Evolutionary conservation across 2,329 filamentous ascomycete species (phyloP).

Genomic region (Exophiala lecanii-corni): DNA sequence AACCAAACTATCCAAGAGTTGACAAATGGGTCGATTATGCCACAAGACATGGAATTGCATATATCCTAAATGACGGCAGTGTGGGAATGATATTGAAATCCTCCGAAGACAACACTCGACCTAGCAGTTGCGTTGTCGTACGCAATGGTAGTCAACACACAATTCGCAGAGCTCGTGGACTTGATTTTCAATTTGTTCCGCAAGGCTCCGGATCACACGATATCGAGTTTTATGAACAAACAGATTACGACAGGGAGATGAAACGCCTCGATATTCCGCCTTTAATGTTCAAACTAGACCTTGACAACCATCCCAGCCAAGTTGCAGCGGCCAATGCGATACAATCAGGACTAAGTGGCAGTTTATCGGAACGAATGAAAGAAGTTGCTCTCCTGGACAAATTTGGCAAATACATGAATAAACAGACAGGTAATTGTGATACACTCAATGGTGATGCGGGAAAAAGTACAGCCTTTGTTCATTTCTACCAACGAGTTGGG

Average conservation of each 20-base stretch:
- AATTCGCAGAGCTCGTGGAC: conserved; percentile 40
- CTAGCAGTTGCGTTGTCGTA: conserved; percentile 43
- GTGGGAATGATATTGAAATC: conserved; percentile 48
- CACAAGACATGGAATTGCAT: conserved; percentile 48
- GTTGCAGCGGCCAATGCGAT: conserved; percentile 25
- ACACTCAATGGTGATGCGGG: conserved; percentile 26
- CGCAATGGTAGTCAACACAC: conserved; percentile 45
- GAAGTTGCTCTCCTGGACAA: conserved; percentile 46
- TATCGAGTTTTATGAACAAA: conserved; percentile 47
- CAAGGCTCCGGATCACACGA: conserved; percentile 27
- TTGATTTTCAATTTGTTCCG: conserved; percentile 43
- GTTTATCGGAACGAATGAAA: conserved; percentile 45
- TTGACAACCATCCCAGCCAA: conserved; percentile 15
- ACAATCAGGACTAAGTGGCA: conserved; percentile 28
- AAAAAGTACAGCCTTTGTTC: conserved; percentile 40
- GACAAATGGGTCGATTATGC: conserved; percentile 53
- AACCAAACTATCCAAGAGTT: conserved; percentile 40
- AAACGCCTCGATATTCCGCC: conserved; percentile 38
- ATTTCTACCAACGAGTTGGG: conserved; percentile 48
- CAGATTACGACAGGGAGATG: conserved; percentile 36
- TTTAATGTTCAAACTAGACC: conserved; percentile 32
- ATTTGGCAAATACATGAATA: conserved; percentile 51
- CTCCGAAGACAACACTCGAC: conserved; percentile 35
- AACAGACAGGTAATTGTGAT: conserved; percentile 40
- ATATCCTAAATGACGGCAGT: conserved; percentile 48